Percentiles rank a stretch among this genome's conserved stretches.
These are phyloP conservation scores for Colletotrichum limetticola DNA, from an alignment of 2,329 filamentous ascomycete species.

Conservation along the genomic window DNA sequence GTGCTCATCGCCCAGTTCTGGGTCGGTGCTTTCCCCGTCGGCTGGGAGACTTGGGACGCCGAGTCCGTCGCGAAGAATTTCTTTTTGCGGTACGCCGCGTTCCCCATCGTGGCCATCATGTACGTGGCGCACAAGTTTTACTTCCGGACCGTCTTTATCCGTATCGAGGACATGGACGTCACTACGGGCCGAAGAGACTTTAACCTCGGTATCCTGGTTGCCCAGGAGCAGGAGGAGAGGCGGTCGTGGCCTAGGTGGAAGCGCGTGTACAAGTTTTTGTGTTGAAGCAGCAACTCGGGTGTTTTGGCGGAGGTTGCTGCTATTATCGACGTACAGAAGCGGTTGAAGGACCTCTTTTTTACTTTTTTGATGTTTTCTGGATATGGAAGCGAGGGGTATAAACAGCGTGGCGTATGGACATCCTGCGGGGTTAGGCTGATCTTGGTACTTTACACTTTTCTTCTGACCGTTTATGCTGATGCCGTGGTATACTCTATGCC, in stretches of 20 bases:
- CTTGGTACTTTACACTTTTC: neutral
- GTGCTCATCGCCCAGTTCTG: constrained; percentile 89
- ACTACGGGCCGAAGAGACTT: constrained; percentile 87
- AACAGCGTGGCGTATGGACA: constrained; percentile 3
- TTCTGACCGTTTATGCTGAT: neutral
- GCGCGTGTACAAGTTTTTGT: constrained; percentile 77
- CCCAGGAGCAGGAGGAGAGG: constrained; percentile 82
- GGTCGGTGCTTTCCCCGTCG: constrained; percentile 83
- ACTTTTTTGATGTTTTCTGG: neutral
- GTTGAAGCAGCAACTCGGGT: constrained; percentile 52
- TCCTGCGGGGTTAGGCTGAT: neutral
- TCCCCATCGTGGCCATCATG: constrained; percentile 74
- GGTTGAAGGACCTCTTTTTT: neutral
- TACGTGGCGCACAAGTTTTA: constrained; percentile 82
- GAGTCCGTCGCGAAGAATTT: constrained; percentile 69
- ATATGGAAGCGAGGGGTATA: neutral
- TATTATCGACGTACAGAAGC: no score
- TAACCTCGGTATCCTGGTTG: constrained; percentile 80
- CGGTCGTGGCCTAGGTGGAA: constrained; percentile 82
- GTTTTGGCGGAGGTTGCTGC: neutral
- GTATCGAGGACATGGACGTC: constrained; percentile 82
- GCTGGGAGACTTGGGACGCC: constrained; percentile 57
- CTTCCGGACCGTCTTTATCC: constrained; percentile 75
- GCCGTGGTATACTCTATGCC: neutral
- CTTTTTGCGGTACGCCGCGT: constrained; percentile 78